These are phyloP conservation scores for Pyrenochaeta sp. DNA, from an alignment of 2,329 filamentous ascomycete genomes.

Conservation along the genomic window DNA sequence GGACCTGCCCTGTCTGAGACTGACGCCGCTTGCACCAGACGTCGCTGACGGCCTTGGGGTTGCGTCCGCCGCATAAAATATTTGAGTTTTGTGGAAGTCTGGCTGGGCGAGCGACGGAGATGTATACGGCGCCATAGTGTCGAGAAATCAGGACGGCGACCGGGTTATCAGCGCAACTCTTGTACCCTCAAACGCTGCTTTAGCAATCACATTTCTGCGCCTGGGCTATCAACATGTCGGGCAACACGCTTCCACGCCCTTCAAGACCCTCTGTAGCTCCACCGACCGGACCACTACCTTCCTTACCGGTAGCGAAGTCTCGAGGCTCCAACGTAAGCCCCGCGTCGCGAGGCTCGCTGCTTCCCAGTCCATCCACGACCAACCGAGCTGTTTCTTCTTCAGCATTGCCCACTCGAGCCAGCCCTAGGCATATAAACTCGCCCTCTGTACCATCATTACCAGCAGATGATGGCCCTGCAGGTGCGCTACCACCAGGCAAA, in stretches of 20 bases:
- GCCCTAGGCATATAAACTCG: conserved; percentile 38
- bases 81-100: conserved; percentile 8
- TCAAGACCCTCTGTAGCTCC: conserved; percentile 70
- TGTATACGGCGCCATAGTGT: conserved; percentile 35
- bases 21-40: conserved; percentile 16
- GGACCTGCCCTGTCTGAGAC: conserved; percentile 25
- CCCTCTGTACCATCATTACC: conserved; percentile 59
- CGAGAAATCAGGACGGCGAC: conserved; percentile 20
- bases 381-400: conserved; percentile 46
- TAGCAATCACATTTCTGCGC: conserved; percentile 12
- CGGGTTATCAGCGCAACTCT: conserved; percentile 20
- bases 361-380: conserved; percentile 33
- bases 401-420: conserved; percentile 38
- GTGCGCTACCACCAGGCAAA: conserved; percentile 60
- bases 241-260: conserved; percentile 72
- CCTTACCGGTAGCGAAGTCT: conserved; percentile 76
- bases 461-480: conserved; percentile 50
- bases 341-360: conserved; percentile 39
- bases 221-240: conserved; percentile 47
- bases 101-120: conserved; percentile 28
- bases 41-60: conserved; percentile 8
- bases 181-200: conserved; percentile 8
- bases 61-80: conserved; percentile 9
- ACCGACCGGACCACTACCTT: conserved; percentile 75
- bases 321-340: conserved; percentile 62